A percentile compares a stretch with the other conserved stretches of the same genome.
phyloP scores from a whole-genome alignment of 768 basidiomycete species.

The Chalciporus pseudorubinellus region DNA sequence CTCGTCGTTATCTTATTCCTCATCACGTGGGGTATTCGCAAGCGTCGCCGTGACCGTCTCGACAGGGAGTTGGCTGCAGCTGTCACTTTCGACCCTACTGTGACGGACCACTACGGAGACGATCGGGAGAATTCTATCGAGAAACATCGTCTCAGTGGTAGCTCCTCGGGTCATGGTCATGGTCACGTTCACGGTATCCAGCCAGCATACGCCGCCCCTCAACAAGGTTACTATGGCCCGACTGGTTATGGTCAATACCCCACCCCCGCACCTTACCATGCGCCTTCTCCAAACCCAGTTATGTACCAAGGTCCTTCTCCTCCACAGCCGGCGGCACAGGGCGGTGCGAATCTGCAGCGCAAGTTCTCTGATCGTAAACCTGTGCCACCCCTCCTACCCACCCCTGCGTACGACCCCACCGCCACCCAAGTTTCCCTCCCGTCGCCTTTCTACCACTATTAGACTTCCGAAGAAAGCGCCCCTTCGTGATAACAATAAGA shows the following conservation, averaged over 20 bases:
- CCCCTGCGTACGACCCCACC: conserved; percentile 23
- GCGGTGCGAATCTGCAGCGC: conserved; percentile 33
- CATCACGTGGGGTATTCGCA: conserved; percentile 48
- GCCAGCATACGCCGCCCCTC: conserved; percentile 18
- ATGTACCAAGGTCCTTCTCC: conserved; percentile 13
- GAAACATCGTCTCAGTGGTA: conserved; percentile 23
- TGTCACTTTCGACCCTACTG: conserved; percentile 50
- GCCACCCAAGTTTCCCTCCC: conserved; percentile 22
- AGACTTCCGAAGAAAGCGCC: background rate
- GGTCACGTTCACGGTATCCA: conserved; percentile 18
- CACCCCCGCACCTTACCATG: background rate
- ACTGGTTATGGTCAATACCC: conserved; percentile 25
- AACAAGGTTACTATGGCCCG: conserved; percentile 18
- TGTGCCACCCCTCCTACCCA: conserved; percentile 28
- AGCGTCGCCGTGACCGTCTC: conserved; percentile 41
- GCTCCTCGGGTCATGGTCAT: conserved; percentile 27
- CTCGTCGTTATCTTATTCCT: conserved; percentile 45
- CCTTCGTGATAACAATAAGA: background rate
- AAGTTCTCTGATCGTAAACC: conserved; percentile 36
- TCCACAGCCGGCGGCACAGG: conserved; percentile 14
- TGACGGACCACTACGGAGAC: conserved; percentile 26
- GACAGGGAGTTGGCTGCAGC: conserved; percentile 40
- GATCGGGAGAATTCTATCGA: conserved; percentile 15
- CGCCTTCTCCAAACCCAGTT: conserved; percentile 4
- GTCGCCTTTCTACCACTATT: conserved; percentile 15